phyloP scores from a whole-genome alignment of 139 green algal species.

The Ettlia oleoabundans region DNA sequence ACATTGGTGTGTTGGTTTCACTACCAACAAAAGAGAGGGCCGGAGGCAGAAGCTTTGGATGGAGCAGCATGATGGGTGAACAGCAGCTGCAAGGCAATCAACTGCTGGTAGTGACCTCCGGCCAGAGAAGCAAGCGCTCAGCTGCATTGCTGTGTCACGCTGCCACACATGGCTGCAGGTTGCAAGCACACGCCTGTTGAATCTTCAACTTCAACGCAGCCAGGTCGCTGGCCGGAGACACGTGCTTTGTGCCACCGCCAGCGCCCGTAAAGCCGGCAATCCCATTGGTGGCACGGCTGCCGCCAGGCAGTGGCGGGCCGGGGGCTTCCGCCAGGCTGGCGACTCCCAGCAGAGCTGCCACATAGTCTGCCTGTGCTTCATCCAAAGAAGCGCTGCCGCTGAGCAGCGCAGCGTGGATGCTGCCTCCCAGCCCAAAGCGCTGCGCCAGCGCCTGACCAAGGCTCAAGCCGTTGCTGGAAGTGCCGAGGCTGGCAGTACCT shows the following conservation, averaged over 20 bases:
- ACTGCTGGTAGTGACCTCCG: too few relatives aligned
- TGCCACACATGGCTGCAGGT: too few relatives aligned
- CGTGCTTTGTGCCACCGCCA: neutral
- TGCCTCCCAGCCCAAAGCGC: constrained; percentile 28
- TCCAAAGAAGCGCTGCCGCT: constrained; percentile 67
- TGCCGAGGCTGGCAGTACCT: neutral
- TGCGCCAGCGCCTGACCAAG: constrained; percentile 22
- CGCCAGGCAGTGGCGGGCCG: neutral
- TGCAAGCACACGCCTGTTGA: constrained; percentile 4
- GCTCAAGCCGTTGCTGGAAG: neutral
- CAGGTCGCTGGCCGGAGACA: neutral
- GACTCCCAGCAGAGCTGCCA: constrained; percentile 68
- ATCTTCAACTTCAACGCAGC: neutral
- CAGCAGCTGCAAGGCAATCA: too few relatives aligned
- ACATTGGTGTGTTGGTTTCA: too few relatives aligned
- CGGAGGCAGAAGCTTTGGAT: too few relatives aligned
- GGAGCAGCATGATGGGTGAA: too few relatives aligned
- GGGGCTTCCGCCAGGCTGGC: constrained; percentile 19
- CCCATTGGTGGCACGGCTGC: neutral
- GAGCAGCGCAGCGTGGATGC: constrained; percentile 25
- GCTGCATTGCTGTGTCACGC: too few relatives aligned
- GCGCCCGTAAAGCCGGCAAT: neutral
- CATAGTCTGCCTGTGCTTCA: constrained; percentile 79
- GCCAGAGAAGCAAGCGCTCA: too few relatives aligned
- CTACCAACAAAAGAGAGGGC: too few relatives aligned